Evolutionary conservation across 345 rosid genomes (phyloP).

Genomic region (Hibiscus trionum): DNA sequence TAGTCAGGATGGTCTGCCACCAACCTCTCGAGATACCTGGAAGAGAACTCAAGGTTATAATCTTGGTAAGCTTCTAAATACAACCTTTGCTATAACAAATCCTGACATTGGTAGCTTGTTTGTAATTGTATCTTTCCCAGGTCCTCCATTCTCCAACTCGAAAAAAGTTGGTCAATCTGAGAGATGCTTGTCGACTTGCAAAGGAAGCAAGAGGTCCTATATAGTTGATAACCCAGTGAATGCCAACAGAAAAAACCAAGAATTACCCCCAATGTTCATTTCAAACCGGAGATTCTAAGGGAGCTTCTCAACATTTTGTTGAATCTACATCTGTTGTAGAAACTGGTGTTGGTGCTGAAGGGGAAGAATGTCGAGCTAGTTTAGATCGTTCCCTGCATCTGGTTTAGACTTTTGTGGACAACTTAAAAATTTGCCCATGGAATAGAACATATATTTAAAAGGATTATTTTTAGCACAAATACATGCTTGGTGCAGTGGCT

Average conservation of each 20-base stretch:
- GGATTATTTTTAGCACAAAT: too few relatives aligned
- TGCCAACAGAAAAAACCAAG: conserved; percentile 13
- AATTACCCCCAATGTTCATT: not conserved
- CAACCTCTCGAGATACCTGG: conserved; percentile 5
- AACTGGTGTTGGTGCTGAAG: not conserved
- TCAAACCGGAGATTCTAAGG: conserved; percentile 2
- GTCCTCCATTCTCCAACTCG: conserved; percentile 7
- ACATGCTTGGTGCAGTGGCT: too few relatives aligned
- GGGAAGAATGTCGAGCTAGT: not conserved
- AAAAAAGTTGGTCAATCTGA: conserved; percentile 4
- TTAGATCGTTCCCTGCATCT: conserved; percentile 1
- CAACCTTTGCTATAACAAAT: not conserved
- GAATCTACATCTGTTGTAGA: not conserved
- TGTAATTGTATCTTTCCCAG: too few relatives aligned
- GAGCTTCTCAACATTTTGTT: not conserved
- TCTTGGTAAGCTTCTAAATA: conserved; percentile 15
- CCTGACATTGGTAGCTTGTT: conserved; percentile 3
- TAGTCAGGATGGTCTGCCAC: conserved; percentile 2
- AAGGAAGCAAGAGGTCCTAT: conserved; percentile 17
- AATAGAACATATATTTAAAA: too few relatives aligned
- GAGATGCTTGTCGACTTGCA: not conserved
- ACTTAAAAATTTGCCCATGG: too few relatives aligned
- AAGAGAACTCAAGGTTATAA: conserved; percentile 6
- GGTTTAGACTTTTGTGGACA: not conserved
- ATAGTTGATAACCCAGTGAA: not conserved